phyloP scores from a whole-genome alignment of 2,329 filamentous ascomycete species.

The Coniochaeta ligniaria region DNA sequence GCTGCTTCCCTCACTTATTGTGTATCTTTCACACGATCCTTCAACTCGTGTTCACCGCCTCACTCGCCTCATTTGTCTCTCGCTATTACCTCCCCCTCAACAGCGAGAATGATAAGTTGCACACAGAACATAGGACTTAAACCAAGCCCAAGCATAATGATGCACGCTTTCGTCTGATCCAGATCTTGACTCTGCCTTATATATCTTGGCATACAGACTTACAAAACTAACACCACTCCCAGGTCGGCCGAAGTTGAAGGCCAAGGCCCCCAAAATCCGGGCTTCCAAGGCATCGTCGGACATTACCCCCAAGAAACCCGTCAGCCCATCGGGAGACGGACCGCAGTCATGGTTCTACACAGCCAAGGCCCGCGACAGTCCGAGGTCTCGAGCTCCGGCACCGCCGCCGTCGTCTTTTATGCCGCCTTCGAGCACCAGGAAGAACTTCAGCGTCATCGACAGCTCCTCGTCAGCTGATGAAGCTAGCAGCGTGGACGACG shows the following conservation, averaged over 20 bases:
- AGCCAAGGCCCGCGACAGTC: neutral
- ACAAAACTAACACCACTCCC: neutral
- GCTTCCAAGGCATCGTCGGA: neutral
- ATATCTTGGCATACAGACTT: neutral
- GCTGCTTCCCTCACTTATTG: neutral
- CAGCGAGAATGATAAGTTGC: neutral
- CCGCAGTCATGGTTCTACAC: neutral
- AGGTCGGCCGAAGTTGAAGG: neutral
- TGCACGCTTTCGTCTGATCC: neutral
- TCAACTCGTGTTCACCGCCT: too few relatives aligned
- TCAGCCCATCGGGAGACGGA: neutral
- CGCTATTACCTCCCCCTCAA: neutral
- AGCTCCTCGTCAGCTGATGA: neutral
- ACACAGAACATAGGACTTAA: neutral
- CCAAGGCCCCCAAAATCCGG: neutral
- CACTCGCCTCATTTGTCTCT: neutral
- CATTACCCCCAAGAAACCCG: neutral
- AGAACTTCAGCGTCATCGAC: neutral
- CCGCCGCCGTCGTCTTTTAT: neutral
- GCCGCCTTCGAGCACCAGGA: neutral
- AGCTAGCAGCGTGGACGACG: neutral
- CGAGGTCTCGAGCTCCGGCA: neutral
- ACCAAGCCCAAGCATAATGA: neutral
- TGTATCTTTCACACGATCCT: too few relatives aligned
- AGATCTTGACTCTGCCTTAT: neutral